Evolutionary conservation across 176 grass and related monocot genomes (phyloP), one percentile per base, ranked within the genome.

Genomic region (Rhynchospora tenuis): DNA sequence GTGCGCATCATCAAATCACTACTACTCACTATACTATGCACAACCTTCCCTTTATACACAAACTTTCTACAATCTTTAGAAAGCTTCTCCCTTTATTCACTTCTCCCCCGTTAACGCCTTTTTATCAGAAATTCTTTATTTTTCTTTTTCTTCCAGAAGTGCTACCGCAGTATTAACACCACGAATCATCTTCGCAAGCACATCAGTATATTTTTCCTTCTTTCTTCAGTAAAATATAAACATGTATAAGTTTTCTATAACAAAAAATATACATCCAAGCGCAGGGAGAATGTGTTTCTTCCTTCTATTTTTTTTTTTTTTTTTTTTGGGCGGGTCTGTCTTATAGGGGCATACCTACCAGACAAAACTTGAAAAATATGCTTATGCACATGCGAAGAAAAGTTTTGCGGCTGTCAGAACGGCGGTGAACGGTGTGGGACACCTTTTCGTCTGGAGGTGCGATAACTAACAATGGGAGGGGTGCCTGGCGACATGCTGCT

Each of bases 371-470:
- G 55, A 23, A 54, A 29, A 56, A 55, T 56, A 55, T 77, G 48
- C 50, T 54, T 56, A 31, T 77, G 24, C 54, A 27, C 11, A 46
- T 56, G 73, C 15, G 13, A 29, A 76, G 51, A 17, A 31, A 16
- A 26, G 23, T 38, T 79, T 54, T 64, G 50, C 67, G 9, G 56
- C 7, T 31, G 7, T 83, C 61, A 90, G 72, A 86, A 87, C 31
- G 84, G 88, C 19, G 88, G 88, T 62, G 88, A 80, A 23, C 88
- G 84, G 64, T 87, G 88, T 15, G 88, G 88, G 26, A 74, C 78
- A 65, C 88, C 84, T 55, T 90, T 90, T 19, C 88, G 44, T 59
- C 88, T 66, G 5, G 84, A 90, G 4, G 84, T 86, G 64, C 88
- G 88, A 77, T 64, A 90, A 70, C 71, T 90, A 56, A 86, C 24